A percentile compares a stretch with the other conserved stretches of the same genome.
phyloP scores from a whole-genome alignment of 176 grass and related monocot genomes.

The Ensete ventricosum region DNA sequence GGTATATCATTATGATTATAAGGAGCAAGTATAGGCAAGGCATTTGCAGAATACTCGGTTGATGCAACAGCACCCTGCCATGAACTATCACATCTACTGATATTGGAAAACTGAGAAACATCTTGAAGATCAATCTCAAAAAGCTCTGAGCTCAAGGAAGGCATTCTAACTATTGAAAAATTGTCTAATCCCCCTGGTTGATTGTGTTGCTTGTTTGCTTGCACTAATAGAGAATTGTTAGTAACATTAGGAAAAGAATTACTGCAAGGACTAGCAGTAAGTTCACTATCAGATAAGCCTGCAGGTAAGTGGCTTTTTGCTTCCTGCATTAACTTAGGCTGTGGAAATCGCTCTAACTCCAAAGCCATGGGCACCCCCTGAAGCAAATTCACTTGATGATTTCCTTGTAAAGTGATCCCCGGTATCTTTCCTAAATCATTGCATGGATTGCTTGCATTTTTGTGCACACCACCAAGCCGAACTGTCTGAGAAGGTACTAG shows the following conservation, averaged over 20 bases:
- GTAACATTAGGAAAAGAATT: slow-evolving; percentile 11
- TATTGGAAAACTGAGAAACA: slow-evolving; percentile 27
- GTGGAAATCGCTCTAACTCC: background rate
- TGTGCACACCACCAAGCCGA: slow-evolving; percentile 29
- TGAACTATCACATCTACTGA: slow-evolving; percentile 23
- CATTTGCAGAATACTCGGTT: background rate
- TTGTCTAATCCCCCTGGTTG: slow-evolving; percentile 25
- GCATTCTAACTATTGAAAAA: background rate
- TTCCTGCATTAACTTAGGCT: slow-evolving; percentile 10
- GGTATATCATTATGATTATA: background rate
- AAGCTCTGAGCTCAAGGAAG: slow-evolving; percentile 8
- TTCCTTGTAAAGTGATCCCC: slow-evolving; percentile 5
- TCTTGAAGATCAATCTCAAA: slow-evolving; percentile 28
- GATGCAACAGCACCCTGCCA: slow-evolving; percentile 28
- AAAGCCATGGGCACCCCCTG: slow-evolving; percentile 10
- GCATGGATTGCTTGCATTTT: slow-evolving; percentile 7
- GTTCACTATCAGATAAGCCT: slow-evolving; percentile 2
- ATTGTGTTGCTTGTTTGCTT: slow-evolving; percentile 18
- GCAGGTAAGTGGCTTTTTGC: slow-evolving; percentile 12
- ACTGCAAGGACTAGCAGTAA: background rate
- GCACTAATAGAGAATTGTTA: slow-evolving; percentile 11
- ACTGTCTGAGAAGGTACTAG: slow-evolving; percentile 37
- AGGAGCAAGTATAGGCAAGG: background rate
- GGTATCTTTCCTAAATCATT: slow-evolving; percentile 10
- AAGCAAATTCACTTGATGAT: slow-evolving; percentile 13